These are phyloP conservation scores for Candida sp. DNA, from an alignment of 1,139 yeast genomes.

Conservation along the genomic window DNA sequence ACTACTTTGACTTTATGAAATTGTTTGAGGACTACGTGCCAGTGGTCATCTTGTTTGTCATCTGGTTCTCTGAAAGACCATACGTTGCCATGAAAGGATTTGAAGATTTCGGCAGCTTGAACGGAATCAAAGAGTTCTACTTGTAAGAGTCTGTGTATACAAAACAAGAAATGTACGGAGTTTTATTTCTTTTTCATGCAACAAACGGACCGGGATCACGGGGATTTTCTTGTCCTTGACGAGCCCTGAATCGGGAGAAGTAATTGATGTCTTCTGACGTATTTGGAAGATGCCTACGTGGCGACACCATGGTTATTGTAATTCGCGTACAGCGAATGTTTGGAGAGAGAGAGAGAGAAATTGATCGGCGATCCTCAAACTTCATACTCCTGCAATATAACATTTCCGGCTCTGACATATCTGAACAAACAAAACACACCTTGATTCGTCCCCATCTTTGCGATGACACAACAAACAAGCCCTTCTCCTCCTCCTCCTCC, in stretches of 20 bases:
- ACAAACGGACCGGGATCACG: not conserved
- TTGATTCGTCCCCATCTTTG: not conserved
- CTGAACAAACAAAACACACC: not conserved
- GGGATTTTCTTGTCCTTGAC: not conserved
- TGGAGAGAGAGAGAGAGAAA: not conserved
- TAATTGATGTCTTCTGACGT: not conserved
- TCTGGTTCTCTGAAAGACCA: constrained; percentile 5
- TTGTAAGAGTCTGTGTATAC: not conserved
- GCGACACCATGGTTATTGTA: not conserved
- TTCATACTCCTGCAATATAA: not conserved
- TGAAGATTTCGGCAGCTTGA: constrained; percentile 2
- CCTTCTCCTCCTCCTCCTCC: not conserved
- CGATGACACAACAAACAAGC: too few relatives aligned
- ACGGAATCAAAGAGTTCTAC: constrained; percentile 3
- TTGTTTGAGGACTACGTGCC: constrained; percentile 4
- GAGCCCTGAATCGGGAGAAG: not conserved
- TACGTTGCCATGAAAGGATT: constrained; percentile 3
- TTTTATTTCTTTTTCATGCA: not conserved
- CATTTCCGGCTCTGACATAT: not conserved
- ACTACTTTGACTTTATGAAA: constrained; percentile 3
- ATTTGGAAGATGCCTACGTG: not conserved
- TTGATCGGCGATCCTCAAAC: not conserved
- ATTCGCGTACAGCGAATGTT: too few relatives aligned
- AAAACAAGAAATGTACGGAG: not conserved
- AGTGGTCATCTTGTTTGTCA: not conserved